phyloP scores from a whole-genome alignment of 257 asterid genomes.

The Gynochthodes officinalis region DNA sequence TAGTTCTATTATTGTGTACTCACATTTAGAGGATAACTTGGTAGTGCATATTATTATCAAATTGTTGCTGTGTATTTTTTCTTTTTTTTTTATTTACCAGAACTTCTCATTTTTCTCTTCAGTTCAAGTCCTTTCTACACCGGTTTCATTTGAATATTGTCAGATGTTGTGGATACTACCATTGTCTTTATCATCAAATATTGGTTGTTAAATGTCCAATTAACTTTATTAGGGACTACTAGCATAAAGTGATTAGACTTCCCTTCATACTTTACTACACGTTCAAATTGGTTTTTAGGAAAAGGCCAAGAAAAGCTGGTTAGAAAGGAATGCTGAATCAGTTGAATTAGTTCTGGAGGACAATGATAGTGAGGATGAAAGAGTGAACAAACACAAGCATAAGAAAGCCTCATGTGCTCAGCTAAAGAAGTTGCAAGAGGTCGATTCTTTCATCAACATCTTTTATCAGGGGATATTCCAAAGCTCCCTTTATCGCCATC shows the following conservation, averaged over 20 bases:
- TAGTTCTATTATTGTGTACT: constrained; percentile 2
- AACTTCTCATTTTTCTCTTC: background rate
- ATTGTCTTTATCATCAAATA: background rate
- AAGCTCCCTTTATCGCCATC: background rate
- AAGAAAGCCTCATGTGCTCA: constrained; percentile 64
- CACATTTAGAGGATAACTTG: background rate
- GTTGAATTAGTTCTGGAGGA: constrained; percentile 76
- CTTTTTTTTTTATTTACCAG: too few relatives aligned
- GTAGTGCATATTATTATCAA: background rate
- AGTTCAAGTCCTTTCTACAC: background rate
- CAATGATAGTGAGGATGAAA: constrained; percentile 86
- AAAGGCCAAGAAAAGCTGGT: constrained; percentile 82
- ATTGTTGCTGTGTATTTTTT: background rate
- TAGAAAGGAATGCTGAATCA: constrained; percentile 76
- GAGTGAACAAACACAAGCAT: constrained; percentile 57
- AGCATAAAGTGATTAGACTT: background rate
- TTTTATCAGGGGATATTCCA: background rate
- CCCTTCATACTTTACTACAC: background rate
- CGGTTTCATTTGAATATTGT: background rate
- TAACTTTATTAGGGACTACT: background rate
- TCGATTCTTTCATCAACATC: constrained; percentile 19
- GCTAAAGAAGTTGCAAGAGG: constrained; percentile 76
- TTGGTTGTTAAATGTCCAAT: background rate
- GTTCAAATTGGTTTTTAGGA: constrained; percentile 39
- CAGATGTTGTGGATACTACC: background rate